Percentiles rank a stretch among this genome's conserved stretches.
Evolutionary conservation across 2,329 filamentous ascomycete species (phyloP).

Genomic region (Calycina herbarum): DNA sequence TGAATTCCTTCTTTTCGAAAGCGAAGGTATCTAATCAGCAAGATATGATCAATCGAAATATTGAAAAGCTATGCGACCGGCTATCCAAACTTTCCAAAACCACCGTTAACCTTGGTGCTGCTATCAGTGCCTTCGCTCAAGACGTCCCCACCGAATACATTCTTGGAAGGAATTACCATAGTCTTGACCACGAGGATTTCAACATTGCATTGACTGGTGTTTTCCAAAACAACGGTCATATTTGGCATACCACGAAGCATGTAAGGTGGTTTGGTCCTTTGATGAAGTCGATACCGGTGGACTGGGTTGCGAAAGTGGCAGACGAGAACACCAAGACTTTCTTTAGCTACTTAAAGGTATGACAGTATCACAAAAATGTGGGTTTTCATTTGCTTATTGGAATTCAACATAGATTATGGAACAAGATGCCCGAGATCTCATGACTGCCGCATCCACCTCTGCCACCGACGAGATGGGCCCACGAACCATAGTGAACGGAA

Average conservation of each 20-base stretch:
- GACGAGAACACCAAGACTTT: slow-evolving; percentile 12
- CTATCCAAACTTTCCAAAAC: neutral
- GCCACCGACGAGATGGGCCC: neutral
- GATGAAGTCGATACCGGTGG: slow-evolving; percentile 16
- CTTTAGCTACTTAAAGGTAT: slow-evolving; percentile 4
- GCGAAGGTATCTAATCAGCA: slow-evolving; percentile 21
- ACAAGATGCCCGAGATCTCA: neutral
- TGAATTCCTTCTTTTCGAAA: slow-evolving; percentile 36
- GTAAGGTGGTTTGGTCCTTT: slow-evolving; percentile 18
- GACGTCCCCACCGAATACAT: slow-evolving; percentile 16
- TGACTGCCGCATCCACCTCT: neutral
- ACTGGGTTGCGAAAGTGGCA: slow-evolving; percentile 16
- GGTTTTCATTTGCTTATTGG: too few relatives aligned
- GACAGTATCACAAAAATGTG: too few relatives aligned
- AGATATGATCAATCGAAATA: neutral
- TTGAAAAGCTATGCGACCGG: slow-evolving; percentile 14
- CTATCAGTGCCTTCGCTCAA: slow-evolving; percentile 11
- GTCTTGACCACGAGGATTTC: slow-evolving; percentile 18
- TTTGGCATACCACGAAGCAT: slow-evolving; percentile 18
- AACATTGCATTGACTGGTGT: slow-evolving; percentile 16
- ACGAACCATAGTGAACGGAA: slow-evolving; percentile 25
- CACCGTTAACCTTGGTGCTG: slow-evolving; percentile 14
- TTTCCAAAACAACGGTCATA: slow-evolving; percentile 13
- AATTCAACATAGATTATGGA: neutral
- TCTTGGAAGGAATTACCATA: slow-evolving; percentile 14